Evolutionary conservation across 164 flowering plant genomes (phyloP).

Genomic region (Vitis cinerea): DNA sequence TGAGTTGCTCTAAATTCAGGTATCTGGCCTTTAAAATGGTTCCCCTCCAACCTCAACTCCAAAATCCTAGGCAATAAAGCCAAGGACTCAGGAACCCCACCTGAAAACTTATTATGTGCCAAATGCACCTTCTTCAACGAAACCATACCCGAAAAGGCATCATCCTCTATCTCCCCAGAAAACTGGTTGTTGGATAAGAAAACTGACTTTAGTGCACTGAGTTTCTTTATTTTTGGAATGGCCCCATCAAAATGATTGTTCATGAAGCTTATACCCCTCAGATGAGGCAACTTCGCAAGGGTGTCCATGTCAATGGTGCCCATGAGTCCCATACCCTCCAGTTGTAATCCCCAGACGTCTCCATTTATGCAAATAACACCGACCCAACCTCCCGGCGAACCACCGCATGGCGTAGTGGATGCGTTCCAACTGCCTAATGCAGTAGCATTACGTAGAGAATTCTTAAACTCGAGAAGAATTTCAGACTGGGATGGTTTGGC

Average conservation of each 20-base stretch:
- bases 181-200: conserved; percentile 45
- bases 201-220: conserved; percentile 27
- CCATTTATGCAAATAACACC: conserved; percentile 51
- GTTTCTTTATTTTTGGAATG: conserved; percentile 27
- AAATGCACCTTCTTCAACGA: conserved; percentile 43
- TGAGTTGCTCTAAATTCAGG: conserved; percentile 30
- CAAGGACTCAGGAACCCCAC: conserved; percentile 44
- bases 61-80: conserved; percentile 24
- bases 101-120: conserved; percentile 36
- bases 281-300: conserved; percentile 23
- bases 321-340: conserved; percentile 51
- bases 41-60: conserved; percentile 44
- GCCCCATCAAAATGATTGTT: conserved; percentile 38
- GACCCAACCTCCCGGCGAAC: conserved; percentile 43
- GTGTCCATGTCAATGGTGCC: conserved; percentile 46
- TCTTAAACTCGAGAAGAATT: conserved; percentile 45
- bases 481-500: conserved; percentile 31
- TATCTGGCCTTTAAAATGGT: conserved; percentile 42
- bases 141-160: conserved; percentile 33
- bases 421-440: conserved; percentile 38
- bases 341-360: conserved; percentile 46
- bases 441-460: conserved; percentile 19
- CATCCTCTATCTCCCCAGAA: conserved; percentile 30
- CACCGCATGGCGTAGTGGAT: conserved; percentile 35
- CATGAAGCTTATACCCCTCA: conserved; percentile 56